Evolutionary conservation across 352 stramenopile species (phyloP), one percentile per base, ranked within the genome.

Genomic region (Phytophthora brassicae): DNA sequence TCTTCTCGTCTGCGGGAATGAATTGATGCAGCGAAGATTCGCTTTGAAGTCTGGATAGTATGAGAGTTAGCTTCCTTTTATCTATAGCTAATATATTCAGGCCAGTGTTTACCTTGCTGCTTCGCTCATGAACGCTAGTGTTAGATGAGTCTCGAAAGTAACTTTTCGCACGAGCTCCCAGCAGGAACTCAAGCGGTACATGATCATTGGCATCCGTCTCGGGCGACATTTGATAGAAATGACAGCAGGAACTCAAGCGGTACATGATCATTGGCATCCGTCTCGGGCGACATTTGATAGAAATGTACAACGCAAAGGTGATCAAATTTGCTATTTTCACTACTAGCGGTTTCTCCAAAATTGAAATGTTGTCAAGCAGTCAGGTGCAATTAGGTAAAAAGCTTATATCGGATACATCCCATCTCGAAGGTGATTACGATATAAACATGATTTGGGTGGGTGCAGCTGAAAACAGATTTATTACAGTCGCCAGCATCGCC

Each of bases 141-240:
- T 6, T 51, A 12, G 54, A 44, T 9, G 35, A 29, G 7, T 60
- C 19, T 17, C 43, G 28, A 33, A 70, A 50, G 55, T 88, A 91
- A 17, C 71, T 48, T 42, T 67, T 80, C 12, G 64, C 72, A 2
- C 72, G 70, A 23, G 66, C 49, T 2, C 83, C 83, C 4, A 90
- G 81, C 14, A 92, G 68, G 57, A 92, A 92, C 31, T 77, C 65
- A 14, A 92, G 68, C 29, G 83, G 83, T 5, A 92, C 75, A 62
- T 92, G 62, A 33, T 86, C 77, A 71, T 78, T 66, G 38, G 57
- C 44, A 46, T 61, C 50, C 16, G 46, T 68, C 53, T 73, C 60
- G 11, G 43, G 53, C 12, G 48, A 60, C 60, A 73, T 73, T 1
- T 31, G 26, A 31, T 9, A 29, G 7, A 17, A 12, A 7, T 5